These are phyloP conservation scores for Fusarium keratoplasticum DNA, from an alignment of 2,329 filamentous ascomycete genomes.

Conservation along the genomic window DNA sequence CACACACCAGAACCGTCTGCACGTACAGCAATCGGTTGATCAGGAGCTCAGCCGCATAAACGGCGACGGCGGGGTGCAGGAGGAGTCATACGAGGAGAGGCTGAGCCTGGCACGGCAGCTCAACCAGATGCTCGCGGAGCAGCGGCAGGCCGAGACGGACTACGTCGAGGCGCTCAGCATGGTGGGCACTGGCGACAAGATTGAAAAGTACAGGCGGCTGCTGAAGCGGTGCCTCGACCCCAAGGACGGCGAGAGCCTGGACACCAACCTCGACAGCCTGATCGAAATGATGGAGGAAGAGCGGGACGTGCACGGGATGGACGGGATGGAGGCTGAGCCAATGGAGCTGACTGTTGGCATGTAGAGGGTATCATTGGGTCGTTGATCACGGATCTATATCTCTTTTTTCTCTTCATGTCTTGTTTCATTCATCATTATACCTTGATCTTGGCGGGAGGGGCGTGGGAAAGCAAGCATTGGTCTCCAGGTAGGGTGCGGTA, in stretches of 20 bases:
- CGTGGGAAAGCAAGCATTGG: constrained; percentile 17
- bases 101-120: constrained; percentile 70
- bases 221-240: constrained; percentile 76
- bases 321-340: constrained; percentile 47
- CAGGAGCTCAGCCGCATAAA: constrained; percentile 62
- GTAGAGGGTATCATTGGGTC: constrained; percentile 26
- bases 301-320: constrained; percentile 57
- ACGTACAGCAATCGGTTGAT: constrained; percentile 65
- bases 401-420: neutral
- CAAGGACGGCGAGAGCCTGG: constrained; percentile 74
- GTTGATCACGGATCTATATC: constrained; percentile 2
- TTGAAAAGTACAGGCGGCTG: constrained; percentile 77
- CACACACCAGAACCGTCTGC: constrained; percentile 64
- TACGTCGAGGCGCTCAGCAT: constrained; percentile 76
- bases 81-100: constrained; percentile 66
- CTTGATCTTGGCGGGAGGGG: constrained; percentile 12
- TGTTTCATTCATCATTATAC: constrained; percentile 35
- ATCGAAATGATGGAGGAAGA: constrained; percentile 74
- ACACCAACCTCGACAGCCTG: constrained; percentile 70
- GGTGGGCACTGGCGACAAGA: constrained; percentile 78
- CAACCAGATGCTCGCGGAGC: constrained; percentile 66
- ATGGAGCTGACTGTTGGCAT: constrained; percentile 47
- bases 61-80: constrained; percentile 55
- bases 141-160: constrained; percentile 71
- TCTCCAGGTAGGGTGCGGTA: constrained; percentile 4